These are phyloP conservation scores for Lonicera japonica DNA, from an alignment of 129 eudicot genomes.

Conservation along the genomic window DNA sequence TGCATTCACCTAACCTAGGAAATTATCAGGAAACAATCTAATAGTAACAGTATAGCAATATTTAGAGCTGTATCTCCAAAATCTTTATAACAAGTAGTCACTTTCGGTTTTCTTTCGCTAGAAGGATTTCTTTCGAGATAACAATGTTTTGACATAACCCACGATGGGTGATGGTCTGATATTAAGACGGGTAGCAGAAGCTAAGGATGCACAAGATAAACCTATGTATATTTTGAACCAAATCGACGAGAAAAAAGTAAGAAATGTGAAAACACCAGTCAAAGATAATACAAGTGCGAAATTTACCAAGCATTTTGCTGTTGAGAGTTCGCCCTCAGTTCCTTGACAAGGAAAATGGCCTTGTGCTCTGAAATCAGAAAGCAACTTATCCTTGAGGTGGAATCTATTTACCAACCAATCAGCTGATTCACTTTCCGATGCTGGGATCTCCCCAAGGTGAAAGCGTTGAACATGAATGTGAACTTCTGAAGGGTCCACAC, in stretches of 20 bases:
- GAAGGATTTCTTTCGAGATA: slow-evolving; percentile 16
- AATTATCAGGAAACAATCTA: background rate
- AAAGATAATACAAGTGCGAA: slow-evolving; percentile 35
- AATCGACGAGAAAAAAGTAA: slow-evolving; percentile 47
- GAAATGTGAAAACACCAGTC: slow-evolving; percentile 44
- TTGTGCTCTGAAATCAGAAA: slow-evolving; percentile 44
- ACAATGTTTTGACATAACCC: slow-evolving; percentile 24
- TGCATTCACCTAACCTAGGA: background rate
- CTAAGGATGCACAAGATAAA: slow-evolving; percentile 44
- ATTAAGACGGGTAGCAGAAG: slow-evolving; percentile 42
- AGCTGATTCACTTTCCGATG: slow-evolving; percentile 40
- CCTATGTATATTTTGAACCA: slow-evolving; percentile 63
- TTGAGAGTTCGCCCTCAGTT: slow-evolving; percentile 59
- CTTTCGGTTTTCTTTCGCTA: slow-evolving; percentile 10
- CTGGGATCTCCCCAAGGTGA: slow-evolving; percentile 48
- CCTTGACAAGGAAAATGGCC: slow-evolving; percentile 62
- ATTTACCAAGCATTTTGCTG: slow-evolving; percentile 46
- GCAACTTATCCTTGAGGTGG: slow-evolving; percentile 54
- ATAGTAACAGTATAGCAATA: background rate
- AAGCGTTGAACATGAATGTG: slow-evolving; percentile 71
- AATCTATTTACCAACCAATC: slow-evolving; percentile 52
- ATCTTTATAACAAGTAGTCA: background rate
- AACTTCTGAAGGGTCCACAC: slow-evolving; percentile 80
- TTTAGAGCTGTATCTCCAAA: slow-evolving; percentile 3
- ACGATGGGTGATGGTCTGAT: slow-evolving; percentile 43